Evolutionary conservation across 2,329 filamentous ascomycete genomes (phyloP).

Genomic region (Aspergillus pseudoterreus): DNA sequence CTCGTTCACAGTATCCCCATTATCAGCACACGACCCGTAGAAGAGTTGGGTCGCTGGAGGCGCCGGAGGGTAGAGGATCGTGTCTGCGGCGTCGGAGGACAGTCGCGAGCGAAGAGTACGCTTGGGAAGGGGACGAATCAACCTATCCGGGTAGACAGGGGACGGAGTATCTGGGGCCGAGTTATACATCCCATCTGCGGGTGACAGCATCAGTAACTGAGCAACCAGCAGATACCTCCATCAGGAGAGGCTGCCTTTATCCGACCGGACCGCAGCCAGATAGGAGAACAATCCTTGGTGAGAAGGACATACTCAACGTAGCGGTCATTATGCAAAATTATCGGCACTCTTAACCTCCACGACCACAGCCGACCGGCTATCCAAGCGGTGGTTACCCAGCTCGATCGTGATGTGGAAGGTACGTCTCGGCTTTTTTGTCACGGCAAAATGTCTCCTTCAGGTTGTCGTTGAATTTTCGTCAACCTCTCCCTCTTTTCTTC

Average conservation of each 20-base stretch:
- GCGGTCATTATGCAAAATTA: slow-evolving; percentile 38
- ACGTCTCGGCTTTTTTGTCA: background rate
- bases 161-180: slow-evolving; percentile 67
- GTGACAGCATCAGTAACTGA: slow-evolving; percentile 36
- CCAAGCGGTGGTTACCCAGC: slow-evolving; percentile 3
- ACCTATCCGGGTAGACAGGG: slow-evolving; percentile 78
- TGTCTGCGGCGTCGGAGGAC: slow-evolving; percentile 76
- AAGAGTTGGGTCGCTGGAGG: slow-evolving; percentile 71
- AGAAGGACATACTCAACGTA: slow-evolving; percentile 41
- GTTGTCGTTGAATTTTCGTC: slow-evolving; percentile 14
- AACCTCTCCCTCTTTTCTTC: slow-evolving; percentile 3
- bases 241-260: slow-evolving; percentile 9
- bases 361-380: slow-evolving; percentile 23
- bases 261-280: slow-evolving; percentile 11
- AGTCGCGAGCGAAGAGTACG: slow-evolving; percentile 82
- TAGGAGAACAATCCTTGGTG: slow-evolving; percentile 15
- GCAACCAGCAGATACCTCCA: slow-evolving; percentile 22
- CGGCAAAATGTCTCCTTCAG: slow-evolving; percentile 8
- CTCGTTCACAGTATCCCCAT: slow-evolving; percentile 49
- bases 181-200: slow-evolving; percentile 48
- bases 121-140: slow-evolving; percentile 88
- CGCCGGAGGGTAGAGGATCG: slow-evolving; percentile 76
- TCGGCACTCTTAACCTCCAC: slow-evolving; percentile 25
- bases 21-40: slow-evolving; percentile 63
- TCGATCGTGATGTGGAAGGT: background rate